Conservation (phyloP, 805 yeast genomes). For the Nakazawaea anatomiae region DNA sequence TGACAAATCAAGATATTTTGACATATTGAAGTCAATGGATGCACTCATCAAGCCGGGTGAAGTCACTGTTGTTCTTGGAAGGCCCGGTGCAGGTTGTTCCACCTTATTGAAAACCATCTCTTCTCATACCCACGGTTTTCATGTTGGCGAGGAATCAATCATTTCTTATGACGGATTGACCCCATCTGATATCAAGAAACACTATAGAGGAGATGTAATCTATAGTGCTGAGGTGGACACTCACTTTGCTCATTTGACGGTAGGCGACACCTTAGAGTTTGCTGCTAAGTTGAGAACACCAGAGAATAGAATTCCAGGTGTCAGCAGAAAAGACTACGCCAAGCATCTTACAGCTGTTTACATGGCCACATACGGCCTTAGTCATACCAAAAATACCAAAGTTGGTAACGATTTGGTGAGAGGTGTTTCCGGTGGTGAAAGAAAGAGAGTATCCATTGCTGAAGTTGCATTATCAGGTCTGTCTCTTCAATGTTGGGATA, state of each 20-base stretch:
- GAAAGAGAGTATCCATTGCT: constrained; percentile 60
- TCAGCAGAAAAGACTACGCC: constrained; percentile 49
- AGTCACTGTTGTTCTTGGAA: constrained; percentile 64
- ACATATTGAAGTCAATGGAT: constrained; percentile 61
- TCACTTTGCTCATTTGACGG: constrained; percentile 66
- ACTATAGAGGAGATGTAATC: constrained; percentile 66
- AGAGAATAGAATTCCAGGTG: constrained; percentile 51
- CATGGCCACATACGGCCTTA: constrained; percentile 43
- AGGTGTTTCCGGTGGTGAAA: constrained; percentile 66
- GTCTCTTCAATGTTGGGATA: constrained; percentile 55
- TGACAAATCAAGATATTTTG: constrained; percentile 30
- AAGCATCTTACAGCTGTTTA: constrained; percentile 46
- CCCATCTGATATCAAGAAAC: constrained; percentile 40
- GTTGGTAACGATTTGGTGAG: constrained; percentile 60
- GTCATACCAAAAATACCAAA: constrained; percentile 34
- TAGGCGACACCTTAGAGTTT: constrained; percentile 57
- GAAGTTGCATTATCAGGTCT: constrained; percentile 46
- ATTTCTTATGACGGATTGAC: constrained; percentile 51
- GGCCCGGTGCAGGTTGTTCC: constrained; percentile 82
- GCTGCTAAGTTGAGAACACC: constrained; percentile 63
- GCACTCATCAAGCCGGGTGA: constrained; percentile 59
- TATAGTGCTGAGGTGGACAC: constrained; percentile 67
- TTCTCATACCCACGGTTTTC: constrained; percentile 54
- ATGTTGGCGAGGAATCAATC: constrained; percentile 37
- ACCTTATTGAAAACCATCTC: constrained; percentile 58